phyloP scores from a whole-genome alignment of 257 asterid species.

The Solanum medicagineum region DNA sequence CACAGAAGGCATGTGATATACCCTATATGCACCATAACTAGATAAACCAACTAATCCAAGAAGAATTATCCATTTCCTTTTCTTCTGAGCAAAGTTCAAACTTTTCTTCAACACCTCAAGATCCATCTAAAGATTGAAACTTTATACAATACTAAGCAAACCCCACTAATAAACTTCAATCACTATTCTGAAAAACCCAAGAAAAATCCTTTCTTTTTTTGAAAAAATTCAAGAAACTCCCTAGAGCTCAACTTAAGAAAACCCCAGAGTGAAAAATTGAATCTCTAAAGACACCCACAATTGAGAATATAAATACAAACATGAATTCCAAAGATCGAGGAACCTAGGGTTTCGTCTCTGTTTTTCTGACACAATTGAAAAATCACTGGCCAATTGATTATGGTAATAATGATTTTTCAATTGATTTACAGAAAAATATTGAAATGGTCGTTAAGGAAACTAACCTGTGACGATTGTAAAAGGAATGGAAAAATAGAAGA shows the following conservation, averaged over 20 bases:
- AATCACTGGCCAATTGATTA: not conserved
- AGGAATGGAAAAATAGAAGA: not conserved
- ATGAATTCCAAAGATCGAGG: constrained; percentile 23
- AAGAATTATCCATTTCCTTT: constrained; percentile 61
- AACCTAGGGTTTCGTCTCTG: constrained; percentile 21
- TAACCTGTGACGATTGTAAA: constrained; percentile 12
- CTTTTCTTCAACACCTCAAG: constrained; percentile 41
- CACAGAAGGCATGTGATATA: constrained; percentile 60
- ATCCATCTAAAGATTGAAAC: constrained; percentile 29
- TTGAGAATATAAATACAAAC: not conserved
- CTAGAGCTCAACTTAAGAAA: constrained; percentile 16
- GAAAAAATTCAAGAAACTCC: not conserved
- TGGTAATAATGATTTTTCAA: not conserved
- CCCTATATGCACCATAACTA: constrained; percentile 62
- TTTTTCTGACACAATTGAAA: constrained; percentile 9
- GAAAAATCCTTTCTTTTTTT: not conserved
- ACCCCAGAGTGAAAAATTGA: constrained; percentile 2
- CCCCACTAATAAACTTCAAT: not conserved
- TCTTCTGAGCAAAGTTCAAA: constrained; percentile 36
- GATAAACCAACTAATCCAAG: constrained; percentile 69
- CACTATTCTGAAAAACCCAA: not conserved
- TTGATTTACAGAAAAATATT: not conserved
- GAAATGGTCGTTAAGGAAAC: constrained; percentile 9
- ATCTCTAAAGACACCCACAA: not conserved
- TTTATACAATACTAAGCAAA: not conserved